Percentiles rank a stretch among this genome's conserved stretches.
These are phyloP conservation scores for Phylloporus sp. DNA, from an alignment of 768 basidiomycete species.

Conservation along the genomic window DNA sequence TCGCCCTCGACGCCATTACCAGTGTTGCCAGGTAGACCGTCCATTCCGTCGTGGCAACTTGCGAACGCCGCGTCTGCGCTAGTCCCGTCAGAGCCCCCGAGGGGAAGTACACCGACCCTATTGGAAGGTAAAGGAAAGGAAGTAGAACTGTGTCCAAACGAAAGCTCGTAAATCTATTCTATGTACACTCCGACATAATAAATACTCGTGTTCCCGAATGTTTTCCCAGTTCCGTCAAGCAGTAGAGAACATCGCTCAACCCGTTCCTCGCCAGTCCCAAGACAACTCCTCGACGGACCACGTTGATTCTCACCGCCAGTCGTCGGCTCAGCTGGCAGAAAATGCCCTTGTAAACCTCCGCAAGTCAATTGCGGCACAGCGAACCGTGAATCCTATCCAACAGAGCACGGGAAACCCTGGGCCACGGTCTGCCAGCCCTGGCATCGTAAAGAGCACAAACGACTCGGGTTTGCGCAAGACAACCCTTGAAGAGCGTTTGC, in stretches of 20 bases:
- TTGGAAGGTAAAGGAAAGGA: constrained; percentile 60
- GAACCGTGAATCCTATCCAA: constrained; percentile 38
- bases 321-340: constrained; percentile 56
- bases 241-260: constrained; percentile 63
- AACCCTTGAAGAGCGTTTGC: constrained; percentile 73
- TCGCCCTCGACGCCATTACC: constrained; percentile 48
- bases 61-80: constrained; percentile 35
- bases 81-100: constrained; percentile 14
- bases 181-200: too few relatives aligned
- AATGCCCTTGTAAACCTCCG: constrained; percentile 55
- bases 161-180: constrained; percentile 17
- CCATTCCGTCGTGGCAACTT: constrained; percentile 92
- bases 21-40: constrained; percentile 52
- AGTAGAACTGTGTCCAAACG: constrained; percentile 27
- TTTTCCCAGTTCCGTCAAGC: constrained; percentile 71
- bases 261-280: constrained; percentile 35
- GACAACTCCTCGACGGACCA: constrained; percentile 24
- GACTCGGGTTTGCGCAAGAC: constrained; percentile 41
- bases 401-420: constrained; percentile 13
- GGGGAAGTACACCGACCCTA: constrained; percentile 4
- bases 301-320: constrained; percentile 30
- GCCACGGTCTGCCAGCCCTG: constrained; percentile 23
- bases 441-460: constrained; percentile 7
- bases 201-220: too few relatives aligned
- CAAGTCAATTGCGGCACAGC: constrained; percentile 56